Percentiles rank a stretch among this genome's conserved stretches.
Conservation (phyloP, 2,329 filamentous ascomycete species). For the Neopestalotiopsis clavispora region DNA sequence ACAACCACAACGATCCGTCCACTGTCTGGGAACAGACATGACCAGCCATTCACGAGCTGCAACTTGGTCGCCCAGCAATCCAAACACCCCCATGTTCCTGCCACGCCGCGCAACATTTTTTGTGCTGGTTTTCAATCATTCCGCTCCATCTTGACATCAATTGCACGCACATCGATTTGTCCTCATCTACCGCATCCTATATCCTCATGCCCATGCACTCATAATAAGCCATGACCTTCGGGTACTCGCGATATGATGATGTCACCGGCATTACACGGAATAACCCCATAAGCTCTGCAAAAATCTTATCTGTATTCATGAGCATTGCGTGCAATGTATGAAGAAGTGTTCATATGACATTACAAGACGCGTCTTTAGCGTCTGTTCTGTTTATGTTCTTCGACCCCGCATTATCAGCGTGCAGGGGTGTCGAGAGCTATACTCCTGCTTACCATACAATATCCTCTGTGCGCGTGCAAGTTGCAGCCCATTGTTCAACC, state of each 20-base stretch:
- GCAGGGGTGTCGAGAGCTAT: neutral
- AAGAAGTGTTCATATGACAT: neutral
- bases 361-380: neutral
- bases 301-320: neutral
- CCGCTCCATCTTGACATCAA: neutral
- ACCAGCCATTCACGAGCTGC: neutral
- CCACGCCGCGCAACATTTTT: neutral
- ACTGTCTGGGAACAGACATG: conserved; percentile 13
- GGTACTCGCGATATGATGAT: neutral
- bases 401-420: neutral
- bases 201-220: neutral
- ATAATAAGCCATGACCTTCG: neutral
- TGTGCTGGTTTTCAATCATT: neutral
- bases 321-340: neutral
- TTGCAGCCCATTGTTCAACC: neutral
- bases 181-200: neutral
- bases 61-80: neutral
- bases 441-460: neutral
- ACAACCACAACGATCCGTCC: neutral
- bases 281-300: neutral
- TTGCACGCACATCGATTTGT: neutral
- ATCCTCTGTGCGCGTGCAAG: neutral
- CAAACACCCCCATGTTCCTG: neutral
- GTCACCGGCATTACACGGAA: neutral
- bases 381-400: neutral